phyloP scores from a whole-genome alignment of 1,284 basidiomycete genomes.

The Trametes hirsuta region DNA sequence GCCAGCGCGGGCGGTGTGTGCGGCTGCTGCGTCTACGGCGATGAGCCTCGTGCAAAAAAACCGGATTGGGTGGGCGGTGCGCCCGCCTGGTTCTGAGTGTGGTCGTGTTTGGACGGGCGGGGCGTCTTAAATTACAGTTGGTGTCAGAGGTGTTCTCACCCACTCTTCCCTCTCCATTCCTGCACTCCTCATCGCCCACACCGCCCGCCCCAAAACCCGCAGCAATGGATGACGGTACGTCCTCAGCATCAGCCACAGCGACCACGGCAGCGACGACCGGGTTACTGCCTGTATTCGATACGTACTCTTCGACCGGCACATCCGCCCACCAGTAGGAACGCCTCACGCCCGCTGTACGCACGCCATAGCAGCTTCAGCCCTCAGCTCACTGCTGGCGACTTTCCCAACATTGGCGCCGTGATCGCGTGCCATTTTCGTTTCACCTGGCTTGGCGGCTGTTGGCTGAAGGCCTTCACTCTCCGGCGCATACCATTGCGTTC shows the following conservation, averaged over 20 bases:
- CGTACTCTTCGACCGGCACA: constrained; percentile 39
- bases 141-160: constrained; percentile 16
- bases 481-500: constrained; percentile 17
- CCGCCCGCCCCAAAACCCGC: constrained; percentile 25
- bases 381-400: constrained; percentile 32
- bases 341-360: constrained; percentile 16
- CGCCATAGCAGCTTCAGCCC: constrained; percentile 24
- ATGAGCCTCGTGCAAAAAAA: constrained; percentile 1
- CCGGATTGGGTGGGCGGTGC: constrained; percentile 7
- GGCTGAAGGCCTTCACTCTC: constrained; percentile 36
- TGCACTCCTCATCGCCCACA: constrained; percentile 12
- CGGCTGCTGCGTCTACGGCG: too few species aligned
- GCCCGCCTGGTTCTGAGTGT: constrained; percentile 31
- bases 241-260: constrained; percentile 65
- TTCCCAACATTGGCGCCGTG: constrained; percentile 9
- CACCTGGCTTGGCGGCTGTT: constrained; percentile 30
- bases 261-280: constrained; percentile 38
- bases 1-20: background rate
- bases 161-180: constrained; percentile 22
- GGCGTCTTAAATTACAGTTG: constrained; percentile 18
- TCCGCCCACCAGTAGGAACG: constrained; percentile 20
- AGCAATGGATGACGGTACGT: constrained; percentile 84
- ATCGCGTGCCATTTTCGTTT: constrained; percentile 12
- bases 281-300: constrained; percentile 36
- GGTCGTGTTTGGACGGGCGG: constrained; percentile 34